A percentile compares a stretch with the other conserved stretches of the same genome.
phyloP scores from a whole-genome alignment of 2,329 filamentous ascomycete species.

The Akanthomyces muscarius region DNA sequence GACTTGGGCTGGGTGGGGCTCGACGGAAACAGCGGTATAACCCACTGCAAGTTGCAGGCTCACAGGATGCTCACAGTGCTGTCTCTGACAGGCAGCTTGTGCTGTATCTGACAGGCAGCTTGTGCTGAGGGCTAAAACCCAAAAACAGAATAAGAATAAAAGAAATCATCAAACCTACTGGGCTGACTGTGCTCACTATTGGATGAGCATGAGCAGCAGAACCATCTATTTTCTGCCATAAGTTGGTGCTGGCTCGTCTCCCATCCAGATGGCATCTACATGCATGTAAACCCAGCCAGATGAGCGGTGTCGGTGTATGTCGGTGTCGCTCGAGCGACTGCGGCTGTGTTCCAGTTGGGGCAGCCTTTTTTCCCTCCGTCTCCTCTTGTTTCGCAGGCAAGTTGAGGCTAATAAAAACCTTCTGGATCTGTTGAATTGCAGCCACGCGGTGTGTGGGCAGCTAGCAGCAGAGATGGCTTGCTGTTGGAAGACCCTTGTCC shows the following conservation, averaged over 20 bases:
- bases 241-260: too few species aligned
- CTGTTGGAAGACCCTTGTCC: conserved; percentile 2
- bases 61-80: neutral
- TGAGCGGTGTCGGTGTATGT: conserved; percentile 13
- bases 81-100: neutral
- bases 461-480: neutral
- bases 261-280: neutral
- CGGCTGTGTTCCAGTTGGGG: conserved; percentile 15
- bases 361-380: neutral
- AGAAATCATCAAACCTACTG: neutral
- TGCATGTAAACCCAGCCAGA: neutral
- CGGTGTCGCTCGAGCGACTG: conserved; percentile 7
- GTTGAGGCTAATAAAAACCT: conserved; percentile 15
- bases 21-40: neutral
- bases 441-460: conserved; percentile 2
- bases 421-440: conserved; percentile 16
- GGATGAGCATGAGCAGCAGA: neutral
- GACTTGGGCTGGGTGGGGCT: neutral
- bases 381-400: neutral
- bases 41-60: neutral
- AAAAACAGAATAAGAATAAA: neutral
- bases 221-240: neutral
- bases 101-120: neutral
- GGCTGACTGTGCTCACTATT: conserved; percentile 1
- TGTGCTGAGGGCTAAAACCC: neutral